A percentile compares a stretch with the other conserved stretches of the same genome.
Conservation (phyloP, 1,284 basidiomycete genomes). For the Bondarzewia mesenterica region DNA sequence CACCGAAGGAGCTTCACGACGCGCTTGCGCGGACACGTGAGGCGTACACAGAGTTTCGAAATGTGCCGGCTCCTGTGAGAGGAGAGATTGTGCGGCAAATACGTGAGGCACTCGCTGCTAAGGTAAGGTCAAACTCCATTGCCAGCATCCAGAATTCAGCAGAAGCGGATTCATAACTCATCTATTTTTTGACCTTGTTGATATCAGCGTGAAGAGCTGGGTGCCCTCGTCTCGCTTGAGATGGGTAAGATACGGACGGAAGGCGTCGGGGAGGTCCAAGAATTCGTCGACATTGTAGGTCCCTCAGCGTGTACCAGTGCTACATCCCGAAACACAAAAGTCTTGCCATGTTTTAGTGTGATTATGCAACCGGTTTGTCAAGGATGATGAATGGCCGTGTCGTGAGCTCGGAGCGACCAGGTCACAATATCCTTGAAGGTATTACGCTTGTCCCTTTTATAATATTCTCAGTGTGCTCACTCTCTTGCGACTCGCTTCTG, state of each 20-base stretch:
- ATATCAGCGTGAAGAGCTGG: slow-evolving; percentile 66
- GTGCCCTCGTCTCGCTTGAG: slow-evolving; percentile 79
- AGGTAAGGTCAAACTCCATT: slow-evolving; percentile 40
- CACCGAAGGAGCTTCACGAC: slow-evolving; percentile 57
- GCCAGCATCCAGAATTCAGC: background rate
- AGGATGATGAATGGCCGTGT: slow-evolving; percentile 88
- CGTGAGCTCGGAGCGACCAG: slow-evolving; percentile 80
- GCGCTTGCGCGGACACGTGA: slow-evolving; percentile 59
- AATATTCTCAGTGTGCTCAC: background rate
- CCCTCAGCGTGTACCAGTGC: background rate
- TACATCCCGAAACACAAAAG: background rate
- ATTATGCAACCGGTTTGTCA: slow-evolving; percentile 78
- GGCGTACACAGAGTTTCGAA: slow-evolving; percentile 66
- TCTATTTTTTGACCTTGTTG: background rate
- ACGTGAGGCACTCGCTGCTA: slow-evolving; percentile 70
- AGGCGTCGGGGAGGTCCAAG: slow-evolving; percentile 89
- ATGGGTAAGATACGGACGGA: slow-evolving; percentile 97
- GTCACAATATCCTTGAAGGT: slow-evolving; percentile 87
- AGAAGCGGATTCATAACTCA: no score
- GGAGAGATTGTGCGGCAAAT: slow-evolving; percentile 89
- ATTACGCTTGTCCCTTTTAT: background rate
- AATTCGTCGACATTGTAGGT: slow-evolving; percentile 86
- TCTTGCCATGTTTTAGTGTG: slow-evolving; percentile 33
- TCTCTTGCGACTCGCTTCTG: slow-evolving; percentile 4
- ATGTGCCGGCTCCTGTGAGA: slow-evolving; percentile 77